These are phyloP conservation scores for Microbotryum violaceum DNA, from an alignment of 1,284 basidiomycete genomes.

Conservation along the genomic window DNA sequence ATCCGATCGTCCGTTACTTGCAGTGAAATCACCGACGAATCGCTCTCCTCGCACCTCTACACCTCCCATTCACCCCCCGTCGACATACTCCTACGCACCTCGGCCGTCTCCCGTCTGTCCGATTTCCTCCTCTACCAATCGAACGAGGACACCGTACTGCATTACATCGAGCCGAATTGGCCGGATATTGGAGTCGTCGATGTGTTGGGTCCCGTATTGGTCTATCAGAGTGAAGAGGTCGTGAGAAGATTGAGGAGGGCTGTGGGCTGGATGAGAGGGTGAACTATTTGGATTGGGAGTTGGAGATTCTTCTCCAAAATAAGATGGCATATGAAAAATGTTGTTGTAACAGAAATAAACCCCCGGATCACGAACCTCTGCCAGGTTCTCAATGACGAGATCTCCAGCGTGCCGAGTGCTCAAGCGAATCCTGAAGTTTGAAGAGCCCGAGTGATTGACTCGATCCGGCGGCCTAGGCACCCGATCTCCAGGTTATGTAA, in stretches of 20 bases:
- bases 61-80: conserved; percentile 49
- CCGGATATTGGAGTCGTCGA: conserved; percentile 87
- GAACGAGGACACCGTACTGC: conserved; percentile 75
- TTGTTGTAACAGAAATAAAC: no score
- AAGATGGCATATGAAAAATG: no score
- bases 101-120: conserved; percentile 80
- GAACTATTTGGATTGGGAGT: no score
- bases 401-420: no score
- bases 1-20: conserved; percentile 1
- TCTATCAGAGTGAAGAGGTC: conserved; percentile 54
- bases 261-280: no score
- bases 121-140: conserved; percentile 94
- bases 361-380: no score
- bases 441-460: no score
- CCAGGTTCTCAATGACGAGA: no score
- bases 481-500: no score
- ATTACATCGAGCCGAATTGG: conserved; percentile 87
- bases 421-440: no score
- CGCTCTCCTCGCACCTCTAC: conserved; percentile 59
- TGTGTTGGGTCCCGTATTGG: conserved; percentile 72
- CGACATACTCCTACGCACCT: conserved; percentile 86
- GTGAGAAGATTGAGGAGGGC: not conserved
- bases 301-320: no score
- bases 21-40: conserved; percentile 56
- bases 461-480: no score